phyloP scores from a whole-genome alignment of 1,284 basidiomycete species.

The Cutaneotrichosporon sp. region DNA sequence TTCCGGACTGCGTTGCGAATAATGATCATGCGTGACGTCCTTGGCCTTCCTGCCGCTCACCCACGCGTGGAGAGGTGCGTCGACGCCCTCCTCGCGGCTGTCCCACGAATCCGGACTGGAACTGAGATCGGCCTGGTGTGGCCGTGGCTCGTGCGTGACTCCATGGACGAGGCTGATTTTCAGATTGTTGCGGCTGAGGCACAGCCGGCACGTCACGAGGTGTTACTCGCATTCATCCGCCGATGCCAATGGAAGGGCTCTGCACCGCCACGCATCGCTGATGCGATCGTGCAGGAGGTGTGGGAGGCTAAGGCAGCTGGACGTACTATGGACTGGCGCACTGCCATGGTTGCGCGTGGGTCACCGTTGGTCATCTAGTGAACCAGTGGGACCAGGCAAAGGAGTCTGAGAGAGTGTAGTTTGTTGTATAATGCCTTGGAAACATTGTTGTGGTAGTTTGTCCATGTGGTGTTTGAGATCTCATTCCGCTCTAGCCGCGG shows the following conservation, averaged over 20 bases:
- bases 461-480: too few species aligned
- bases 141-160: slow-evolving; percentile 2
- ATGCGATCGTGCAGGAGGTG: not conserved
- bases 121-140: slow-evolving; percentile 10
- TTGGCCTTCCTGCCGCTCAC: not conserved
- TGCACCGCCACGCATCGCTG: not conserved
- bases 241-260: slow-evolving; percentile 11
- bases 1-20: slow-evolving; percentile 4
- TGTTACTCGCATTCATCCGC: not conserved
- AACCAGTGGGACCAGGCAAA: not conserved
- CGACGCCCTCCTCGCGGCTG: not conserved
- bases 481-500: too few species aligned
- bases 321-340: not conserved
- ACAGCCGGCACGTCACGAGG: not conserved
- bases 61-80: slow-evolving; percentile 4
- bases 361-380: not conserved
- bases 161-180: not conserved
- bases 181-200: slow-evolving; percentile 6
- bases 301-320: slow-evolving; percentile 4
- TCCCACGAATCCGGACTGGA: slow-evolving; percentile 2
- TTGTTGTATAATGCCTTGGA: not conserved
- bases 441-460: too few species aligned
- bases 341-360: not conserved
- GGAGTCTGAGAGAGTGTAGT: not conserved
- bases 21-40: slow-evolving; percentile 7